These are phyloP conservation scores for Scedosporium apiospermum DNA, from an alignment of 2,329 filamentous ascomycete genomes.

Conservation along the genomic window DNA sequence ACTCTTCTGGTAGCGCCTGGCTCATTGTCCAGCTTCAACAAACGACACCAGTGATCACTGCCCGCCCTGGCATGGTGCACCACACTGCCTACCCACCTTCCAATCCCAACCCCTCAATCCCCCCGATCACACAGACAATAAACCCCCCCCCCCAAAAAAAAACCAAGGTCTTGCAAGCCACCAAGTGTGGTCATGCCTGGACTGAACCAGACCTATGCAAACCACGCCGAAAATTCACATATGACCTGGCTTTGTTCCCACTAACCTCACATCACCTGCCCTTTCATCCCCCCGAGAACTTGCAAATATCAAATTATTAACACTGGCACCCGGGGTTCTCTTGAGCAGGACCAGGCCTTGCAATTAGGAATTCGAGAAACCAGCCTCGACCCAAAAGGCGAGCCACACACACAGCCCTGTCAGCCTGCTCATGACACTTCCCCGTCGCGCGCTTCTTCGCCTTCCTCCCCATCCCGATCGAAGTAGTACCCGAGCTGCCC, in stretches of 20 bases:
- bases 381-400: not conserved
- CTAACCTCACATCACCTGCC: not conserved
- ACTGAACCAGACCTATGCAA: not conserved
- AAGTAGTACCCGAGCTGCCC: slow-evolving; percentile 41
- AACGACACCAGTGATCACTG: too few relatives aligned
- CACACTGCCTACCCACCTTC: not conserved
- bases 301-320: not conserved
- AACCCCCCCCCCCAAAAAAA: not conserved
- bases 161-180: not conserved
- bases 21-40: too few relatives aligned
- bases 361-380: not conserved
- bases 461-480: slow-evolving; percentile 1
- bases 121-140: not conserved
- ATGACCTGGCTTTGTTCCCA: not conserved
- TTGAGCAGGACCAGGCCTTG: not conserved
- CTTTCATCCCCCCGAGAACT: slow-evolving; percentile 3
- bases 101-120: not conserved
- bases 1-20: too few relatives aligned
- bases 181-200: not conserved
- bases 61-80: not conserved
- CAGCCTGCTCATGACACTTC: slow-evolving; percentile 10
- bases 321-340: not conserved
- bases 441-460: slow-evolving; percentile 10
- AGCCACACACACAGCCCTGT: not conserved
- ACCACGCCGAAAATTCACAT: not conserved